Base-by-base conservation (phyloP, 306 rosid genomes). In the Canavalia ensiformis region DNA sequence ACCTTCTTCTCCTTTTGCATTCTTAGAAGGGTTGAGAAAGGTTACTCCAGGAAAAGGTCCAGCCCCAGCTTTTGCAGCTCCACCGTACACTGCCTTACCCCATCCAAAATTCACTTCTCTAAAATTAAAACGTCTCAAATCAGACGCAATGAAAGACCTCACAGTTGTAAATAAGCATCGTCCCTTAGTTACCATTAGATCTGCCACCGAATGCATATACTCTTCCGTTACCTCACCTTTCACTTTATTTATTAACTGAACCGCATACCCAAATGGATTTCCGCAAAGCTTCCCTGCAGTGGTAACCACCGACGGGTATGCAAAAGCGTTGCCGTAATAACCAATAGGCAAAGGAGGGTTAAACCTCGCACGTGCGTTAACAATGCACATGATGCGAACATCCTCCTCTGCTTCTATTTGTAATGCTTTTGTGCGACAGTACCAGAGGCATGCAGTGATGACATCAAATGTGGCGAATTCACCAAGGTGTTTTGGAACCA, bases 91-190 rank as follows among this genome's bases (percentile, higher is more conserved):
- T 0, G 91, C 83, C 8, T 69, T 58, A 2, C 92, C 94, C 92
- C 92, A 91, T 1, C 97, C 95, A 46, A 87, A 91, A 57, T 87
- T 57, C 1, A 88, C 41, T 2, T 84, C 75, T 42, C 30, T 49
- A 0, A 68, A 2, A 2, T 50, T 75, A 0, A 4, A n/a, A 30
- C 80, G 65, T 0, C 81, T 34, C 2, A 4, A 0, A 44, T 92
- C 85, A 0, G 91, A 85, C n/a, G 90, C 86, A 3, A 59, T 0
- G 0, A 2, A 88, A 1, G 88, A 28, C 0, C 86, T 39, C 0
- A 28, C 57, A 0, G 29, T 7, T 0, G 45, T 68, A 12, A 45
- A 73, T 0, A 2, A 0, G 0, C 88, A 88, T 2, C 85, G 78
- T 9, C 80, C 85, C 10, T 50, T 83, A 0, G 4, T 72, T 11